Percentiles rank a stretch among this genome's conserved stretches.
Conservation (phyloP, 164 flowering plant species). For the Berberis vulgaris region DNA sequence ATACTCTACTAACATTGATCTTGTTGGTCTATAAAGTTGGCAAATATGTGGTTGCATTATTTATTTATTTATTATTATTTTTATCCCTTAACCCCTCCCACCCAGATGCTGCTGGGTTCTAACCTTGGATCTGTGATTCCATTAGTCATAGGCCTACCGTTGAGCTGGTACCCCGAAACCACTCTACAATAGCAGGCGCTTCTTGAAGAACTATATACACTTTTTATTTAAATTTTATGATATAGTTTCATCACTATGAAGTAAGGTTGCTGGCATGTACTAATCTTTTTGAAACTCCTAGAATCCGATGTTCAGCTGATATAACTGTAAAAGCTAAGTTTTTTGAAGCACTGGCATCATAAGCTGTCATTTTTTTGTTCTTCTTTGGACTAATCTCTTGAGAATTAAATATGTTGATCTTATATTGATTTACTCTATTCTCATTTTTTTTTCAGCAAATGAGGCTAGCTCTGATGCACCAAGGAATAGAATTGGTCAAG, state of each 20-base stretch:
- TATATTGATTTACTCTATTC: background rate
- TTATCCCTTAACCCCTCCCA: too few species aligned
- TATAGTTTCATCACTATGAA: background rate
- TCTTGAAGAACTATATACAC: too few species aligned
- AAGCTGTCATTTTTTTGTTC: background rate
- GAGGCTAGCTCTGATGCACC: conserved; percentile 46
- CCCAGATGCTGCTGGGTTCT: too few species aligned
- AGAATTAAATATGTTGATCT: background rate
- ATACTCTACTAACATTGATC: background rate
- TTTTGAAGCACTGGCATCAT: background rate
- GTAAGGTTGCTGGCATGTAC: background rate
- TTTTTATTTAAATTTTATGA: background rate
- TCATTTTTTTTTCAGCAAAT: conserved; percentile 34
- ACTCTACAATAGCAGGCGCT: too few species aligned
- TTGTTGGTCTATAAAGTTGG: background rate
- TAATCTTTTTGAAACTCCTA: background rate
- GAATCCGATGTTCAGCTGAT: background rate
- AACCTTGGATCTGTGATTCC: too few species aligned
- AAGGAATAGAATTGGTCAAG: conserved; percentile 63
- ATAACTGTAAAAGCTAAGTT: background rate
- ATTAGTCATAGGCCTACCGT: too few species aligned
- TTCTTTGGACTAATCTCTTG: background rate
- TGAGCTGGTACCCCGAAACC: too few species aligned
- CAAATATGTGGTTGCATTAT: too few species aligned
- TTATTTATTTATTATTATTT: too few species aligned